Base-by-base conservation (phyloP, 202 grass and related monocot species). In the Alloteropsis angusta region DNA sequence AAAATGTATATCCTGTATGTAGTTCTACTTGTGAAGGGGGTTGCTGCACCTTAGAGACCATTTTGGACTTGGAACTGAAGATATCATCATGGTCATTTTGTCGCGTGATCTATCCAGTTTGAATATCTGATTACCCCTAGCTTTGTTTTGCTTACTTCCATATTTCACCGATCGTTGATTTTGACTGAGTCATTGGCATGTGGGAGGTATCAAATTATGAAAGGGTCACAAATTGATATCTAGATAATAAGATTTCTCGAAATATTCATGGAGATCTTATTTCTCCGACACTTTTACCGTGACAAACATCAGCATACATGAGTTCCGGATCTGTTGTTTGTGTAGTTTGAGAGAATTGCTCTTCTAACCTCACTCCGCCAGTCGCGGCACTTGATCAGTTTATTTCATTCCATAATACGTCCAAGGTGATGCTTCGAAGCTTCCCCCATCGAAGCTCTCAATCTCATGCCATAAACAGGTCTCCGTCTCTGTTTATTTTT, bases 1-100 rank as follows among this genome's bases (percentile, higher is more conserved):
- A 77, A 72, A 45, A 43, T 82, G 87, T 85, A 85, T 85, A 89
- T 74, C 21, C 25, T 78, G 21, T 59, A 77, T 68, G 77, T 60
- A 72, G 12, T 41, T 71, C 56, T 48, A 80, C 55, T 8, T 80
- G 41, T 9, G 26, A 57, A 60, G 36, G 50, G 39, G 50, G 17
- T 63, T 41, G 79, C 6, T 8, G 18, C 50, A 34, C 23, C 38
- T 81, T 8, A 35, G 32, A 35, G 23, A 65, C 9, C 21, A 22
- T 41, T 32, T 67, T 63, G 61, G 30, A 62, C 21, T 13, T 64
- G 60, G 11, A 71, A 37, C 16, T 56, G 47, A 14, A 16, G 62
- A 25, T 57, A 28, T 66, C 28, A 59, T 77, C 22, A 21, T 68
- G 36, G 56, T 38, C 37, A 46, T 56, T 17, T 79, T 65, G 45